Conservation (phyloP, 257 asterid species). For the Lantana camara region DNA sequence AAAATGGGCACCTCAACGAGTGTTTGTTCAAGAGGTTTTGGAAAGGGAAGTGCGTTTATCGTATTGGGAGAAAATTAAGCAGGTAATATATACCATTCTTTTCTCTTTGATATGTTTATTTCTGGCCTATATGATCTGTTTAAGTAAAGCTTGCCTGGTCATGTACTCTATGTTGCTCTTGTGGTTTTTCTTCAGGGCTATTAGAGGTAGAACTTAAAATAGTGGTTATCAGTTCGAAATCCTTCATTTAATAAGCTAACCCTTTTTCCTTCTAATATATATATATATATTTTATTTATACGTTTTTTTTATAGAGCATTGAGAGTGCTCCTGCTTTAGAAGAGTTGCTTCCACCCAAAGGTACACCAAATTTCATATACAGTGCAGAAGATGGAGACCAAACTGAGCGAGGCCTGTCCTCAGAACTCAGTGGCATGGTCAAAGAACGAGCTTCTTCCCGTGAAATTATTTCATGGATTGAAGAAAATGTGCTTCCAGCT, state of each 20-base stretch:
- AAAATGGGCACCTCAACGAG: slow-evolving; percentile 98
- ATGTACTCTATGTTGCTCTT: not conserved
- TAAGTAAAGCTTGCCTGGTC: slow-evolving; percentile 8
- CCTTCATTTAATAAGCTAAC: not conserved
- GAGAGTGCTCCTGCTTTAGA: slow-evolving; percentile 95
- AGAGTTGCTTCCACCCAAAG: slow-evolving; percentile 95
- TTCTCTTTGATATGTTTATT: not conserved
- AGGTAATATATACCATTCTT: slow-evolving; percentile 46
- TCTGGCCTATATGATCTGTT: not conserved
- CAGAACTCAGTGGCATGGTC: slow-evolving; percentile 79
- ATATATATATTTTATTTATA: no score
- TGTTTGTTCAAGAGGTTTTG: slow-evolving; percentile 95
- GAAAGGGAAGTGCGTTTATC: slow-evolving; percentile 98
- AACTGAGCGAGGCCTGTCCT: slow-evolving; percentile 71
- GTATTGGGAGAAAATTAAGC: slow-evolving; percentile 95
- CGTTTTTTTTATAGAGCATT: slow-evolving; percentile 62
- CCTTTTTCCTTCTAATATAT: not conserved
- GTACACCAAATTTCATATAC: slow-evolving; percentile 68
- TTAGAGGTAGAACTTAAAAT: slow-evolving; percentile 7
- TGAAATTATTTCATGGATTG: slow-evolving; percentile 87
- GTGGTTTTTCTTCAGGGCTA: not conserved
- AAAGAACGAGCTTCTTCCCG: slow-evolving; percentile 66
- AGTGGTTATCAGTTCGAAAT: slow-evolving; percentile 18
- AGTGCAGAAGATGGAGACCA: slow-evolving; percentile 66
- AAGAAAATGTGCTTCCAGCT: slow-evolving; percentile 65